A percentile compares a stretch with the other conserved stretches of the same genome.
phyloP scores from a whole-genome alignment of 73 alveolate species.

The Paramecium sexaurelia region DNA sequence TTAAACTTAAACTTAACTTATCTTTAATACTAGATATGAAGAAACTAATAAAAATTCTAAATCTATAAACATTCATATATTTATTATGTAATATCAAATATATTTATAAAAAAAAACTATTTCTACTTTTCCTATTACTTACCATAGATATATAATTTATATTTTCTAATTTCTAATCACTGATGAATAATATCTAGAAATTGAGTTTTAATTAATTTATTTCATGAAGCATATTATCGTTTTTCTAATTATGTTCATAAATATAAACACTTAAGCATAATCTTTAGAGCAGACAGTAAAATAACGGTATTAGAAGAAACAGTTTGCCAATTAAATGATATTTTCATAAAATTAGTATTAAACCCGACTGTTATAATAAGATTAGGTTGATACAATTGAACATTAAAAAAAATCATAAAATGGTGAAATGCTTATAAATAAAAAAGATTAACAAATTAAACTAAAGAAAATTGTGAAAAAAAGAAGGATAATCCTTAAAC shows the following conservation, averaged over 20 bases:
- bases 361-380: constrained; percentile 18
- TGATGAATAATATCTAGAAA: not conserved
- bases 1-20: no score
- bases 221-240: constrained; percentile 4
- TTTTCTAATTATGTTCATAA: not conserved
- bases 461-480: not conserved
- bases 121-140: not conserved
- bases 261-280: not conserved
- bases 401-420: not conserved
- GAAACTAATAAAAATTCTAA: no score
- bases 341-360: not conserved
- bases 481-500: not conserved
- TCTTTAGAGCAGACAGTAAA: not conserved
- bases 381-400: not conserved
- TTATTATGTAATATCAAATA: no score
- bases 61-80: no score
- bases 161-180: not conserved
- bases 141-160: no score
- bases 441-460: not conserved
- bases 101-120: not conserved
- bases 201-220: not conserved
- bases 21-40: no score
- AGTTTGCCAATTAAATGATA: not conserved
- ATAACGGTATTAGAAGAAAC: not conserved
- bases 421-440: not conserved